These are phyloP conservation scores for Trichoderma asperellum DNA, from an alignment of 2,329 filamentous ascomycete genomes.

Conservation along the genomic window DNA sequence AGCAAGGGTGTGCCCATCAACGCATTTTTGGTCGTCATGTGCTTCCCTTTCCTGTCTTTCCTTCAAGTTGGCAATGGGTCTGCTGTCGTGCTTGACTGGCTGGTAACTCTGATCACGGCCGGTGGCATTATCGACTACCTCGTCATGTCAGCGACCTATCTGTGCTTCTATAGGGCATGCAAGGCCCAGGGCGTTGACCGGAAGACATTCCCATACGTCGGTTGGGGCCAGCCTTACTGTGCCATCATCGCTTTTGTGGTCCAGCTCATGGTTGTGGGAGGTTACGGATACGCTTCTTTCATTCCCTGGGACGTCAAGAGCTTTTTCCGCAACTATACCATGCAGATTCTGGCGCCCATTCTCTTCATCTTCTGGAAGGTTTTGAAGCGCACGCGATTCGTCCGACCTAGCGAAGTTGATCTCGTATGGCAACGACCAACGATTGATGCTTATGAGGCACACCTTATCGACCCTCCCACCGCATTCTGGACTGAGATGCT, in stretches of 20 bases:
- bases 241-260: constrained; percentile 51
- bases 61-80: constrained; percentile 55
- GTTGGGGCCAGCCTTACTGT: constrained; percentile 62
- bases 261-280: constrained; percentile 50
- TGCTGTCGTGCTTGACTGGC: constrained; percentile 55
- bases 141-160: constrained; percentile 53
- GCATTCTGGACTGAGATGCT: constrained; percentile 60
- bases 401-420: constrained; percentile 59
- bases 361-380: constrained; percentile 67
- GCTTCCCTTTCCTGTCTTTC: constrained; percentile 58
- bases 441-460: constrained; percentile 61
- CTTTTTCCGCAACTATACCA: constrained; percentile 60
- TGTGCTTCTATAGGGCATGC: constrained; percentile 56
- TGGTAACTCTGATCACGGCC: constrained; percentile 60
- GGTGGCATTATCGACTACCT: constrained; percentile 66
- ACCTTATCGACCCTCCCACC: constrained; percentile 53
- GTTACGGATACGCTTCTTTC: constrained; percentile 61
- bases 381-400: constrained; percentile 59
- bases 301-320: constrained; percentile 51
- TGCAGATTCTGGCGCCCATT: constrained; percentile 57
- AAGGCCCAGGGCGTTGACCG: constrained; percentile 58
- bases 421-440: constrained; percentile 63
- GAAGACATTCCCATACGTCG: constrained; percentile 58
- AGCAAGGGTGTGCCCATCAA: constrained; percentile 64
- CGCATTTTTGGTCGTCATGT: constrained; percentile 58